Conservation (phyloP, 495 filamentous ascomycete genomes). For the Geoglossum glabrum region DNA sequence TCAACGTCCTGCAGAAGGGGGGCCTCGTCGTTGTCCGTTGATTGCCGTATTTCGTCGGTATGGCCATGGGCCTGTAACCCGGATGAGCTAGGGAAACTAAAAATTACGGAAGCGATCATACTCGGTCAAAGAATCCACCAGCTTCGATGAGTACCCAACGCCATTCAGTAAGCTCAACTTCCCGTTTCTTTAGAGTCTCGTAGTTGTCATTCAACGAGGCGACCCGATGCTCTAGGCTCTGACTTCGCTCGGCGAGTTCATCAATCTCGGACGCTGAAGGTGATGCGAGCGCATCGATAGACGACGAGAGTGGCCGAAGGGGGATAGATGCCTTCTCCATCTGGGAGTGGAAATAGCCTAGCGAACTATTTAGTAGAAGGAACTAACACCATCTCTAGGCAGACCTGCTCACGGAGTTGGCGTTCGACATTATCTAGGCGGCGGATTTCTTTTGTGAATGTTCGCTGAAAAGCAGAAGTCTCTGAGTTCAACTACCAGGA, state of each 20-base stretch:
- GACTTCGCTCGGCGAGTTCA: conserved; percentile 75
- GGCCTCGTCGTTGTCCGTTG: conserved; percentile 66
- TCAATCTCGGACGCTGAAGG: conserved; percentile 88
- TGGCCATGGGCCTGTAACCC: conserved; percentile 56
- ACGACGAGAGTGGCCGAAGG: conserved; percentile 68
- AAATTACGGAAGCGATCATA: conserved; percentile 13
- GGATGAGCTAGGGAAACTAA: conserved; percentile 10
- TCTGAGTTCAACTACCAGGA: conserved; percentile 63
- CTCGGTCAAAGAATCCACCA: conserved; percentile 87
- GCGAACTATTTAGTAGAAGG: neutral
- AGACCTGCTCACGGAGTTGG: conserved; percentile 56
- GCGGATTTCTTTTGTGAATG: conserved; percentile 93
- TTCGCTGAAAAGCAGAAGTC: conserved; percentile 82
- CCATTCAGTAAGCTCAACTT: conserved; percentile 94
- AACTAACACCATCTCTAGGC: neutral
- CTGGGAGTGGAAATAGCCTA: conserved; percentile 79
- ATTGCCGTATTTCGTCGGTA: conserved; percentile 87
- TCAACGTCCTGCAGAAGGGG: conserved; percentile 64
- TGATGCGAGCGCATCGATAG: conserved; percentile 62
- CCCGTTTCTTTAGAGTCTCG: conserved; percentile 90
- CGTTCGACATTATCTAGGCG: conserved; percentile 94
- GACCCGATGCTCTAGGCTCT: conserved; percentile 80
- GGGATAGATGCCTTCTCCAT: conserved; percentile 82
- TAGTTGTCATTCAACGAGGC: conserved; percentile 89
- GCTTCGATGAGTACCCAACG: conserved; percentile 91